Conservation (phyloP, 345 rosid species). For the Euphorbia pulcherrima region DNA sequence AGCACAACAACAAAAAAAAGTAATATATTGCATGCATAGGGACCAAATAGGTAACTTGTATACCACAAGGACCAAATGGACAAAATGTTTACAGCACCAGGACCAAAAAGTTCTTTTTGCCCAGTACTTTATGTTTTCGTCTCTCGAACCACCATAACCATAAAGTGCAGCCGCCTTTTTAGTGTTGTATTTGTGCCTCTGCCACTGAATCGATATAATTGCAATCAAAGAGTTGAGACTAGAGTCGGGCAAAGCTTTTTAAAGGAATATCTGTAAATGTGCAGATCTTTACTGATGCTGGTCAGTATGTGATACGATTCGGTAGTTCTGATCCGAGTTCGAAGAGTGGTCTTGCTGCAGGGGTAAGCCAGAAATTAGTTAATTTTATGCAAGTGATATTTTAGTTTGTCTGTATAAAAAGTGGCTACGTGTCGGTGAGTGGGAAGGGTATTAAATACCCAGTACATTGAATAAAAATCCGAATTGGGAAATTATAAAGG, state of each 20-base stretch:
- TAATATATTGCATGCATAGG: no score
- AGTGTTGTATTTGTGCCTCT: background rate
- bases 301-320: constrained; percentile 90
- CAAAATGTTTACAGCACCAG: no score
- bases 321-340: constrained; percentile 61
- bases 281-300: constrained; percentile 96
- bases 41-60: no score
- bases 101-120: no score
- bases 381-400: background rate
- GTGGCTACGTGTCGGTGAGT: no score
- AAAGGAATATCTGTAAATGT: constrained; percentile 2
- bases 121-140: background rate
- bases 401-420: background rate
- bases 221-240: background rate
- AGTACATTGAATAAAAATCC: no score
- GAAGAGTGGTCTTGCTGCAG: constrained; percentile 50
- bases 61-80: no score
- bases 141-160: background rate
- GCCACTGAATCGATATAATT: no score
- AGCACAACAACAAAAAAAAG: no score
- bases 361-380: constrained; percentile 33
- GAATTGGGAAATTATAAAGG: no score
- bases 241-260: background rate
- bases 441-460: no score
- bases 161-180: background rate